Conservation (phyloP, 345 rosid genomes). For the Syzygium jambos region DNA sequence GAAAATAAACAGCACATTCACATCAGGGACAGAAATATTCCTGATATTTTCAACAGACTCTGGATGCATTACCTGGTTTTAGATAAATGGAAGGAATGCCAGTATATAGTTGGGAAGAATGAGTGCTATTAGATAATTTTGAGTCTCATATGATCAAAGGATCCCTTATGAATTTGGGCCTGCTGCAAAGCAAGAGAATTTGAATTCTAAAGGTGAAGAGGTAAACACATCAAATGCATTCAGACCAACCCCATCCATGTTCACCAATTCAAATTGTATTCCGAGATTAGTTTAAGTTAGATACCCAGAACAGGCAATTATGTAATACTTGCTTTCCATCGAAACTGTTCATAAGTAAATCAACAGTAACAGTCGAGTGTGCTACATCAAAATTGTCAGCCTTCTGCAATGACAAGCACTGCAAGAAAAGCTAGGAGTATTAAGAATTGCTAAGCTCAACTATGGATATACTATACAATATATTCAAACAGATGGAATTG, state of each 20-base stretch:
- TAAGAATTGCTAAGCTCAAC: background rate
- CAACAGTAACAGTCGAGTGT: background rate
- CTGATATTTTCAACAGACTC: background rate
- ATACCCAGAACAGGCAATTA: background rate
- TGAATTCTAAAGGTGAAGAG: background rate
- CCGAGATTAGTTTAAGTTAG: background rate
- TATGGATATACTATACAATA: background rate
- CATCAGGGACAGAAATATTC: background rate
- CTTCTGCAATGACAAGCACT: background rate
- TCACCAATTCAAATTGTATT: background rate
- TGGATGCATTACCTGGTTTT: background rate
- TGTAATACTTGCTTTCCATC: background rate
- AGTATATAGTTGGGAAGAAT: background rate
- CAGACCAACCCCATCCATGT: background rate
- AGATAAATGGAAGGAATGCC: background rate
- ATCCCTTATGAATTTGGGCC: background rate
- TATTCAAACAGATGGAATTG: slow-evolving; percentile 36
- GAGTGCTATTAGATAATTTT: background rate
- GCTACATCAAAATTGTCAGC: background rate
- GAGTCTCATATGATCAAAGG: background rate
- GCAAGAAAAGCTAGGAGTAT: background rate
- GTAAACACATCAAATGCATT: background rate
- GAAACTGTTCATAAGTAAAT: background rate
- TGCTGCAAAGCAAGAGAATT: background rate
- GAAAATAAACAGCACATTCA: background rate